Conservation (phyloP, 1,284 basidiomycete genomes). For the Rhizopogon parksii region DNA sequence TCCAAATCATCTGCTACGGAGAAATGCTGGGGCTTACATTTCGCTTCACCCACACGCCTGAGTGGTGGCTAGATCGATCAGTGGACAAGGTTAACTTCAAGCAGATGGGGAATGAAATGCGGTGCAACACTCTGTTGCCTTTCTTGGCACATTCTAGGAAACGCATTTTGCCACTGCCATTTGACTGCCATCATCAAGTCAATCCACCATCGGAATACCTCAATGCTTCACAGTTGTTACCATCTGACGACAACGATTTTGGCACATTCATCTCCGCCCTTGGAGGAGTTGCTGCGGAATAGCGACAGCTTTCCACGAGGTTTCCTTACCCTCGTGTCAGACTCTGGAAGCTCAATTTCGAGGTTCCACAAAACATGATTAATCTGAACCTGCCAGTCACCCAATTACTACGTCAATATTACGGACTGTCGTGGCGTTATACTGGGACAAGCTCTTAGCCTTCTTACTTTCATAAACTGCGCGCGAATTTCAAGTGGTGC, state of each 20-base stretch:
- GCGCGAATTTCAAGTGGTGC: not conserved
- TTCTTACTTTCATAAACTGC: not conserved
- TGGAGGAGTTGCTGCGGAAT: not conserved
- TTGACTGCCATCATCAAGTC: not conserved
- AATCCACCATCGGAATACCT: not conserved
- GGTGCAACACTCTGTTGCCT: constrained; percentile 4
- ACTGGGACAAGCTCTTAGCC: not conserved
- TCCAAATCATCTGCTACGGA: constrained; percentile 3
- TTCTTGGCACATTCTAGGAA: not conserved
- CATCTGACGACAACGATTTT: not conserved
- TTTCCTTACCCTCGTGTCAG: not conserved
- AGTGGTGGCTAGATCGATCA: constrained; percentile 16
- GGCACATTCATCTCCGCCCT: not conserved
- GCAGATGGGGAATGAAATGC: constrained; percentile 17
- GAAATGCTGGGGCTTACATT: constrained; percentile 8
- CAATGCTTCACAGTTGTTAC: not conserved
- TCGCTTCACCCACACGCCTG: constrained; percentile 4
- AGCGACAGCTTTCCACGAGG: not conserved
- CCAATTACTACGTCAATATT: not conserved
- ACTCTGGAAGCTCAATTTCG: not conserved
- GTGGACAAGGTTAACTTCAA: constrained; percentile 29
- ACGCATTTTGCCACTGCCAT: not conserved
- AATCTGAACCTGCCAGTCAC: not conserved
- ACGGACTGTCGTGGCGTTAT: not conserved
- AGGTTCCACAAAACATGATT: not conserved